phyloP scores from a whole-genome alignment of 257 asterid species.

The Vinca minor region DNA sequence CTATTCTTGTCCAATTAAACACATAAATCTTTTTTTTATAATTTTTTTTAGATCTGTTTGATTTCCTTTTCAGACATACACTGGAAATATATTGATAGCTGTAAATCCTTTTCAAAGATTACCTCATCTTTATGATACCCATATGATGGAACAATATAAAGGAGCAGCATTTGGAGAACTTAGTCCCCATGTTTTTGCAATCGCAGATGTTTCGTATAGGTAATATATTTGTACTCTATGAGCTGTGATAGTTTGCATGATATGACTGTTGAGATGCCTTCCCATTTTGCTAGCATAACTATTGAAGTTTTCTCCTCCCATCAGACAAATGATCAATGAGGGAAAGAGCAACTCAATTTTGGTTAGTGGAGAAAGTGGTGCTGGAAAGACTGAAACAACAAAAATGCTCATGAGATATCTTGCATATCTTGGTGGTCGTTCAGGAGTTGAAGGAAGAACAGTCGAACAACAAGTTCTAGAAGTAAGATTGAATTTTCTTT shows the following conservation, averaged over 20 bases:
- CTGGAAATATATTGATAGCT: constrained; percentile 96
- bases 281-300: constrained; percentile 10
- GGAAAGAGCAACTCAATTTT: constrained; percentile 95
- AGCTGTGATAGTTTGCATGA: not conserved
- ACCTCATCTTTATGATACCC: constrained; percentile 95
- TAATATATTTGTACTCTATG: constrained; percentile 14
- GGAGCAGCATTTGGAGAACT: constrained; percentile 98
- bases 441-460: constrained; percentile 98
- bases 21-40: not conserved
- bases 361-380: constrained; percentile 99
- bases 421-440: constrained; percentile 92
- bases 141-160: constrained; percentile 99
- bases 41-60: constrained; percentile 6
- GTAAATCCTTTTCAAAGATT: constrained; percentile 96
- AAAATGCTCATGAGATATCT: constrained; percentile 98
- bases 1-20: not conserved
- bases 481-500: constrained; percentile 44
- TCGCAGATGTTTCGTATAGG: constrained; percentile 97
- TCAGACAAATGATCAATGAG: constrained; percentile 91
- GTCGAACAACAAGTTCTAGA: constrained; percentile 99
- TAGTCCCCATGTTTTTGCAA: constrained; percentile 98
- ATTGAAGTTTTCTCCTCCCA: constrained; percentile 18
- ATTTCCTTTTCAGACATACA: constrained; percentile 68
- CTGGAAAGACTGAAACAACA: constrained; percentile 98
- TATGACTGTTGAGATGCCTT: not conserved